Conservation (phyloP, 192 early-diverging fungal genomes). For the Podila epicladia region DNA sequence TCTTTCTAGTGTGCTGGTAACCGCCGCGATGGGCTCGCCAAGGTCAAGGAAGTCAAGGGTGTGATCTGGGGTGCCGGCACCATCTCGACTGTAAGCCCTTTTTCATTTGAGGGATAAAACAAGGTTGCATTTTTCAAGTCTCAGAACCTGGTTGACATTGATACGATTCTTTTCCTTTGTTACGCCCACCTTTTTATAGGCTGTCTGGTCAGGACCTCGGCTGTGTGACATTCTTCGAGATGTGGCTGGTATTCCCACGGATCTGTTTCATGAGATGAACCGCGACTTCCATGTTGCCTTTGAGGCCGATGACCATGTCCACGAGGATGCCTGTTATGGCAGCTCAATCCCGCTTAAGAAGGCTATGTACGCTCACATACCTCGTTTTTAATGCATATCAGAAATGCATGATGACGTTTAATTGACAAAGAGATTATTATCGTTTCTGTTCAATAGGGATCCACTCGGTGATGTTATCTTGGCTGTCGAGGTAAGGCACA, state of each 20-base stretch:
- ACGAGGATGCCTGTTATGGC: conserved; percentile 77
- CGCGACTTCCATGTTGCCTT: conserved; percentile 70
- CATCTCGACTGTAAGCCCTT: conserved; percentile 68
- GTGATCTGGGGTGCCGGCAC: conserved; percentile 84
- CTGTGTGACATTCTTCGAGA: conserved; percentile 77
- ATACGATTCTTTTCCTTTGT: background rate
- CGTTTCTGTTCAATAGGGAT: conserved; percentile 35
- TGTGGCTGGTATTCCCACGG: conserved; percentile 62
- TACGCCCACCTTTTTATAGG: conserved; percentile 53
- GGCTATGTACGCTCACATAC: conserved; percentile 56
- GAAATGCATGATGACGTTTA: background rate
- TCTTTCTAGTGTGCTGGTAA: conserved; percentile 81
- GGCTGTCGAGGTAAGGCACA: conserved; percentile 69
- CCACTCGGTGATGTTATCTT: conserved; percentile 75
- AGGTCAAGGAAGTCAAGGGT: conserved; percentile 79
- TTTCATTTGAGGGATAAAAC: conserved; percentile 12
- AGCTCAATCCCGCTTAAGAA: conserved; percentile 74
- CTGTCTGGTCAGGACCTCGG: conserved; percentile 81
- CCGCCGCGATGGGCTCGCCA: conserved; percentile 78
- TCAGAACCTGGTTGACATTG: no score
- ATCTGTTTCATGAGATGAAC: conserved; percentile 61
- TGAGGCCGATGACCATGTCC: conserved; percentile 71
- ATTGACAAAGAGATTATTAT: background rate
- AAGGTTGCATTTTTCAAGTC: no score
- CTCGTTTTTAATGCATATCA: background rate